Percentiles rank a stretch among this genome's conserved stretches.
These are phyloP conservation scores for Myriosclerotinia duriaeana DNA, from an alignment of 2,329 filamentous ascomycete species.

Conservation along the genomic window DNA sequence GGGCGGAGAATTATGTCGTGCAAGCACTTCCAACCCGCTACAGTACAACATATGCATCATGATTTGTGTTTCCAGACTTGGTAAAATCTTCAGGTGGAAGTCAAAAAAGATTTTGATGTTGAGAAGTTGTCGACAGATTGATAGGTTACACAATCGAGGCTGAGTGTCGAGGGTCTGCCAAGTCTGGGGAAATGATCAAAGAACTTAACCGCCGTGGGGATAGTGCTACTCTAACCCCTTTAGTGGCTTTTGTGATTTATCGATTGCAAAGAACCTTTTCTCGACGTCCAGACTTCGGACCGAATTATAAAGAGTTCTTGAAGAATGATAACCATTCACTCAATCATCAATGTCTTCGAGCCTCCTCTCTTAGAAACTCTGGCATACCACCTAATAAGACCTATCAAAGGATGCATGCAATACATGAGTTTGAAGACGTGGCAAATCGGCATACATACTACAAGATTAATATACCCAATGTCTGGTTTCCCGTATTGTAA, in stretches of 20 bases:
- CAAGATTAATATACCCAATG: neutral
- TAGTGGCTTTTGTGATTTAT: neutral
- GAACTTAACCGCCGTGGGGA: neutral
- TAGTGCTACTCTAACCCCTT: neutral
- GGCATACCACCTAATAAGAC: neutral
- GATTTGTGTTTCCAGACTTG: neutral
- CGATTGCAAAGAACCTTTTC: neutral
- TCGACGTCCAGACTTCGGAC: neutral
- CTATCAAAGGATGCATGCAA: constrained; percentile 1
- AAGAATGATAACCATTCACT: neutral
- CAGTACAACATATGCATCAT: neutral
- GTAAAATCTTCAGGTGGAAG: neutral
- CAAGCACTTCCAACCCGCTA: neutral
- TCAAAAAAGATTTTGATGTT: neutral
- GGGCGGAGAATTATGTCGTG: neutral
- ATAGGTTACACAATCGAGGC: constrained; percentile 9
- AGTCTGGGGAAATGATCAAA: constrained; percentile 20
- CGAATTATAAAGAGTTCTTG: neutral
- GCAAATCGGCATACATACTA: too few relatives aligned
- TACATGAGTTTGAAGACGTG: neutral
- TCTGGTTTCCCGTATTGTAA: neutral
- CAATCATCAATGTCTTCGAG: neutral
- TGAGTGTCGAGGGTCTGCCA: constrained; percentile 5
- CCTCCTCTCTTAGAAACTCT: neutral
- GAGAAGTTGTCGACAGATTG: neutral